Evolutionary conservation across 2,329 filamentous ascomycete species (phyloP), one percentile per base, ranked within the genome.

Genomic region (Raffaelea deltoideospora): DNA sequence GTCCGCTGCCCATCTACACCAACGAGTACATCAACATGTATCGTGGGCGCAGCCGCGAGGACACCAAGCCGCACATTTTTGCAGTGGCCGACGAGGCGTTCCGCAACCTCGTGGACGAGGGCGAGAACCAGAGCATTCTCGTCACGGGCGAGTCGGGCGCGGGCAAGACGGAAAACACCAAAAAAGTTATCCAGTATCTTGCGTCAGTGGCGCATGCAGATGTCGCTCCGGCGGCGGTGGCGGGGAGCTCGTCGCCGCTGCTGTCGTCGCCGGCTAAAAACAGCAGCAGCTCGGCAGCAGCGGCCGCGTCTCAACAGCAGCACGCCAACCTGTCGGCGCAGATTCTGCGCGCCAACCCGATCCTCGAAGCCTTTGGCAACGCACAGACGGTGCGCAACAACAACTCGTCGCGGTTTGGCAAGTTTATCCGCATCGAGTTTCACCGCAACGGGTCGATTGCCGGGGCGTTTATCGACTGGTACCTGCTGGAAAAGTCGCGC

Each of bases 1-100:
- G 86, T 44, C 76, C 86, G 3, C 61, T 98, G 10, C 85, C 92
- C 4, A 98, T 98, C 41, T 98, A 98, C 58, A 85, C 76, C 37
- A 86, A 90, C 53, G 90, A 98, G 50, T 96, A 95, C 60, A 73
- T 98, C 63, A 92, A 93, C 52, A 93, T 95, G 84, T 98, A 98
- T 63, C 87, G 85, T 50, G 90, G 90, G 6, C 73, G 85, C 40
- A 86, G 69, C 47, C 69, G 88, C 45, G 92, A 98, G 52, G 90
- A 98, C 50, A 95, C 85, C 9, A 90, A 90, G 49, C 90, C 90
- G 9, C 90, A 98, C 53, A 95, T 98, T 39, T 98, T 88, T 51
- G 88, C 92, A 44, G 90, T 96, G 76, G 88, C 90, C 11, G 92
- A 98, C 54, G 80, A 92, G 52, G 90, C 92, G 1, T 98, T 96